Evolutionary conservation across 179 eudicot genomes (phyloP), one percentile per base, ranked within the genome.

Genomic region (Spinacia oleracea): DNA sequence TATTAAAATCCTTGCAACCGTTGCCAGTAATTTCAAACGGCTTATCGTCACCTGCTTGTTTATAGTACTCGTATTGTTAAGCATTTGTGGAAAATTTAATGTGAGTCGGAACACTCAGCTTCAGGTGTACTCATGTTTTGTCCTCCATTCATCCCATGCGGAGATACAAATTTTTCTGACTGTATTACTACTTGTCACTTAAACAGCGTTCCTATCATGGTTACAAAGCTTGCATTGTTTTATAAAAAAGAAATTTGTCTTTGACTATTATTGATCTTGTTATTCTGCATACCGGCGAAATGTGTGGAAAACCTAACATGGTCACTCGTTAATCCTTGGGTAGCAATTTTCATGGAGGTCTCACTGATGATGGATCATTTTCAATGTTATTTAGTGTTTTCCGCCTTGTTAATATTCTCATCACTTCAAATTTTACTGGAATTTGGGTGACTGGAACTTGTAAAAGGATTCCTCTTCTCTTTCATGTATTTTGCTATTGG

Each of bases 11-110:
- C 42, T 34, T 73, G 58, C 74, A 62, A 16, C 32, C 0, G 21
- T 25, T 73, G 59, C 34, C 11, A 25, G 21, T 48, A 32, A 18
- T 46, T 35, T 10, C 15, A 3, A 8, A 66, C 10, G 29, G 71
- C 68, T 50, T 27, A 23, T 21, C 31, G n/a, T 58, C 51, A 60
- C 67, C 43, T 63, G 59, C n/a, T 60, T 74, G 40, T 60, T 34
- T 66, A 12, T 65, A 12, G 11, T 20, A 15, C 25, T 16, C 51
- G 35, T 21, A n/a, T n/a, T n/a, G n/a, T 40, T 53, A 51, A 15
- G 45, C 46, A 66, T 66, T 9, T 10, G 53, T 42, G 48, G 20
- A 43, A 42, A 69, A 11, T n/a, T 43, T 69, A 34, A 50, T 72
- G 55, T 11, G 11, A 42, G 32, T 69, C 14, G 10, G 69, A 31